Evolutionary conservation across 2,329 filamentous ascomycete species (phyloP), one percentile per base, ranked within the genome.

Genomic region (Sporothrix inflata): DNA sequence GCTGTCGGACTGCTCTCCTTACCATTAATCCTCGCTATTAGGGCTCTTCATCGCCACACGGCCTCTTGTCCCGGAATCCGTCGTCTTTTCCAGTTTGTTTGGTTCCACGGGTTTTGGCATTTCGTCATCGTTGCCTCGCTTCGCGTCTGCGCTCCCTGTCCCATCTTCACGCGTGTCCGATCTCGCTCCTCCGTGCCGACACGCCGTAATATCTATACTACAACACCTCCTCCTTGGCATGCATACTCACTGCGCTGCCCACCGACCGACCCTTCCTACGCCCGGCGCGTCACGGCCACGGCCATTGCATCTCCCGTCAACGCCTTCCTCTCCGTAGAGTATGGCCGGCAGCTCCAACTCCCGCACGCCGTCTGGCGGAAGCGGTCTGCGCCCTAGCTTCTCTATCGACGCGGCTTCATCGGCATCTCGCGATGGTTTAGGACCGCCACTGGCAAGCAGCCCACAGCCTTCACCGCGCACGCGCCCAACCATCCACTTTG

Each of bases 361-460:
- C 65, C 84, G 84, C 73, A 79, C 79, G 11, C 84, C 85, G 14
- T 74, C 79, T 30, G 81, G 84, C 71, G 84, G 84, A 8, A 85
- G 84, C 76, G 79, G 81, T 19, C 80, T 87, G 61, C 84, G 84
- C 38, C 83, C 85, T 73, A 83, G 82, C 78, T 82, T 83, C 75
- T 83, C 77, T 1, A 74, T 77, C 2, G 55, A 70, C 30, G 53
- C 72, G 0, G 16, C 66, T 5, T 57, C 73, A 1, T 55, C 72
- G 1, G 14, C 69, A 16, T 70, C 72, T 9, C 63, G 38, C 14
- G 69, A 72, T 30, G 71, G 53, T 7, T 30, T 49, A 11, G 57
- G 34, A 11, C 68, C 61, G 1, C 53, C 72, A 19, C 40, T 34
- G 12, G 6, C 24, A 34, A 40, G 30, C 67, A 72, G 73, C 70